Evolutionary conservation across 805 yeast genomes (phyloP).

Genomic region (Zygoascus biomembranicola): DNA sequence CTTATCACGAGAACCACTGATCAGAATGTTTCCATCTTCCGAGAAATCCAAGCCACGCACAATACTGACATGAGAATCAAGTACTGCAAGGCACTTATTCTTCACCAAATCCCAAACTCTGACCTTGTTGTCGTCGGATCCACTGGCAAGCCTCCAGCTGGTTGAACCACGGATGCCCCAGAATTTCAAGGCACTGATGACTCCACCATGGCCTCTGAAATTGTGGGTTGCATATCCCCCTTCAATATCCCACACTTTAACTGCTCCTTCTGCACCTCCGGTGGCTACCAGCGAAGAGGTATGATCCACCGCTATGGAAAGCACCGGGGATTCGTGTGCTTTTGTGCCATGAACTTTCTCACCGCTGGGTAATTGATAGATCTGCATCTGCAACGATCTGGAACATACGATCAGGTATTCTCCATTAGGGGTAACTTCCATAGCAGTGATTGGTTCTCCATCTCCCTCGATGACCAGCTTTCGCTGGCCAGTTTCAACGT

Average conservation of each 20-base stretch:
- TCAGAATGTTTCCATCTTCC: constrained; percentile 43
- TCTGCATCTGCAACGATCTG: constrained; percentile 72
- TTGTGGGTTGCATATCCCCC: constrained; percentile 85
- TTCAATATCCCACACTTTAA: constrained; percentile 86
- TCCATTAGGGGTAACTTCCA: constrained; percentile 74
- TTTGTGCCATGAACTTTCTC: constrained; percentile 25
- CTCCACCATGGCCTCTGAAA: constrained; percentile 87
- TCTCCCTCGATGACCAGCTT: constrained; percentile 71
- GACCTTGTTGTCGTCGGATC: constrained; percentile 51
- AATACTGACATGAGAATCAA: constrained; percentile 72
- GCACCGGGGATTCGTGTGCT: constrained; percentile 64
- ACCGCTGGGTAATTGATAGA: constrained; percentile 41
- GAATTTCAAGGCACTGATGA: constrained; percentile 68
- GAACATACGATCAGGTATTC: constrained; percentile 61
- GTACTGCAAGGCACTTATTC: constrained; percentile 54
- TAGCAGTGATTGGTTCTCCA: constrained; percentile 68
- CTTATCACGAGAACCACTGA: constrained; percentile 88
- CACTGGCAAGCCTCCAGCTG: constrained; percentile 72
- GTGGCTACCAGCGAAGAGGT: constrained; percentile 84
- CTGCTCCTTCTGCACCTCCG: constrained; percentile 92
- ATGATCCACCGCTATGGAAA: constrained; percentile 64
- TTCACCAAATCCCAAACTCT: constrained; percentile 60
- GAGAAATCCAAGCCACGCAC: constrained; percentile 76
- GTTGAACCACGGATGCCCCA: constrained; percentile 58
- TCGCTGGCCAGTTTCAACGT: constrained; percentile 48